Conservation (phyloP, 805 yeast species). For the Wickerhamomyces canadensis region DNA sequence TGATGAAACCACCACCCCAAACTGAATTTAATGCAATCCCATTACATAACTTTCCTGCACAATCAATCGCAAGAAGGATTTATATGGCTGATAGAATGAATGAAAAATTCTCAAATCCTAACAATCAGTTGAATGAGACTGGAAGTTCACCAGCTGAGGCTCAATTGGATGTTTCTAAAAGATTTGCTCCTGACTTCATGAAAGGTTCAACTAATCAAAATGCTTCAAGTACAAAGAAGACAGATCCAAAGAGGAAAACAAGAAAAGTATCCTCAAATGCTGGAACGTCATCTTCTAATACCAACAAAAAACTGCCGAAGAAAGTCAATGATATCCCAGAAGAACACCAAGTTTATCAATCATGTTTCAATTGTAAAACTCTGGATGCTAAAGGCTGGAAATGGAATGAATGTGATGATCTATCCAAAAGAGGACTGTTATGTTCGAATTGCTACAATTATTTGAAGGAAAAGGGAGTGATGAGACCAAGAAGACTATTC, state of each 20-base stretch:
- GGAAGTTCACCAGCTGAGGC: slow-evolving; percentile 2
- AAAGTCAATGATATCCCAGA: slow-evolving; percentile 6
- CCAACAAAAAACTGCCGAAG: not conserved
- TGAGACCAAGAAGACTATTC: slow-evolving; percentile 22
- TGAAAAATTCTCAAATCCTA: slow-evolving; percentile 1
- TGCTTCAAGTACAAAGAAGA: not conserved
- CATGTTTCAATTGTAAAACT: slow-evolving; percentile 23
- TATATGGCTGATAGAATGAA: slow-evolving; percentile 20
- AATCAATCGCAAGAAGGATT: slow-evolving; percentile 24
- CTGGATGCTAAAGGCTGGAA: slow-evolving; percentile 23
- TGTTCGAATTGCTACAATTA: slow-evolving; percentile 22
- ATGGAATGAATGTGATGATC: slow-evolving; percentile 22
- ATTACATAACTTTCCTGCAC: slow-evolving; percentile 19
- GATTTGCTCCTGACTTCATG: slow-evolving; percentile 24
- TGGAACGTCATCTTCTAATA: not conserved
- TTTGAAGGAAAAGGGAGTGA: slow-evolving; percentile 17
- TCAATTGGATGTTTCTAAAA: slow-evolving; percentile 14
- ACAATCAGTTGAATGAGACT: not conserved
- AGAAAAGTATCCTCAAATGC: slow-evolving; percentile 4
- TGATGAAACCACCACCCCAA: slow-evolving; percentile 9
- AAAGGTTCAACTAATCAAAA: not conserved
- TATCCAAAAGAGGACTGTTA: slow-evolving; percentile 18
- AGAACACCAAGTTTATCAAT: slow-evolving; percentile 15
- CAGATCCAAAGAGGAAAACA: slow-evolving; percentile 4
- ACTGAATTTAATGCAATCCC: slow-evolving; percentile 7